Evolutionary conservation across 495 filamentous ascomycete species (phyloP).

Genomic region (Penicillium dipodomyicola): DNA sequence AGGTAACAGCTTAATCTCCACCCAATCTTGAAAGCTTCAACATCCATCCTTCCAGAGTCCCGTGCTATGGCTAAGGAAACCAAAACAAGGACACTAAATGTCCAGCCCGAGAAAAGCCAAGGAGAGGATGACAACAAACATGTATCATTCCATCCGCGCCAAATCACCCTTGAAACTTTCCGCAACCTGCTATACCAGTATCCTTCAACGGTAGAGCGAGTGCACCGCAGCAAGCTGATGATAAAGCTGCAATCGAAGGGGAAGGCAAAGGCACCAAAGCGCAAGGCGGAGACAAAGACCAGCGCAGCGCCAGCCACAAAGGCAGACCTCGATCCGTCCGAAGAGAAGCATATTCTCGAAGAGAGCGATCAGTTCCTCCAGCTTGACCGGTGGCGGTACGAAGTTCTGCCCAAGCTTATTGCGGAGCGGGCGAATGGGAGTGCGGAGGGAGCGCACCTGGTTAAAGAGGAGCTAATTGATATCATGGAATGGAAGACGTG

Average conservation of each 20-base stretch:
- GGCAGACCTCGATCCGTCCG: conserved; percentile 8
- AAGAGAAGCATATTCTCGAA: conserved; percentile 19
- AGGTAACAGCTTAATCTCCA: no score
- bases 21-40: not conserved
- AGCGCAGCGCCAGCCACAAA: conserved; percentile 9
- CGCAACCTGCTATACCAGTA: conserved; percentile 31
- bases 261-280: conserved; percentile 17
- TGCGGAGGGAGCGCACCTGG: conserved; percentile 16
- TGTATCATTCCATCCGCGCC: conserved; percentile 23
- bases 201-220: conserved; percentile 28
- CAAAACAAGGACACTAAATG: not conserved
- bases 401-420: conserved; percentile 23
- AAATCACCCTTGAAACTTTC: conserved; percentile 37
- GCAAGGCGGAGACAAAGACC: conserved; percentile 9
- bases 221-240: conserved; percentile 24
- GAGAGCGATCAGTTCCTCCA: conserved; percentile 25
- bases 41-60: not conserved
- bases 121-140: not conserved
- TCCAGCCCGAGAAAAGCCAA: not conserved
- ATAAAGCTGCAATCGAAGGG: conserved; percentile 25
- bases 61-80: not conserved
- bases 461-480: conserved; percentile 33
- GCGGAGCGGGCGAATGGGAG: conserved; percentile 7
- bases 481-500: conserved; percentile 81
- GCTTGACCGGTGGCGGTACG: conserved; percentile 41